Conservation (phyloP, 1,284 basidiomycete species). For the Hemileia vastatrix region DNA sequence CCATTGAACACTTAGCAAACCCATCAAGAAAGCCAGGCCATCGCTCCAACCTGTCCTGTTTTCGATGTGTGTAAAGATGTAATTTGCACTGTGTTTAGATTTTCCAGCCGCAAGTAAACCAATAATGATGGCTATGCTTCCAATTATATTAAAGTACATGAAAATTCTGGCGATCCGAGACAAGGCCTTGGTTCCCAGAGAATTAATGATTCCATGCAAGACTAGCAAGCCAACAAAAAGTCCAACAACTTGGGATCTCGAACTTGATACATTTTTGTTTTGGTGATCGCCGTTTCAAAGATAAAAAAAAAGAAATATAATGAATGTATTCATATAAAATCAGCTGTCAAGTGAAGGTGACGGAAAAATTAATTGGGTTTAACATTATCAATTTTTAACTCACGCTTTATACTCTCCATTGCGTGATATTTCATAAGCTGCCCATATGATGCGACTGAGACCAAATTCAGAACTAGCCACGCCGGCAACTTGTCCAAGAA, state of each 20-base stretch:
- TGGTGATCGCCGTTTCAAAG: not conserved
- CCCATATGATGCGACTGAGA: slow-evolving; percentile 77
- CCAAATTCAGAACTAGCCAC: slow-evolving; percentile 81
- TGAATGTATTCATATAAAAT: not conserved
- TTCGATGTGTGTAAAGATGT: slow-evolving; percentile 56
- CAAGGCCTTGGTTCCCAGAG: slow-evolving; percentile 66
- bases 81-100: slow-evolving; percentile 66
- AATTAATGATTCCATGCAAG: slow-evolving; percentile 69
- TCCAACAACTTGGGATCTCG: slow-evolving; percentile 60
- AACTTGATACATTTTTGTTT: slow-evolving; percentile 37
- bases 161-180: slow-evolving; percentile 68
- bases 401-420: slow-evolving; percentile 36
- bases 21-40: slow-evolving; percentile 76
- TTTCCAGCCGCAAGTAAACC: slow-evolving; percentile 67
- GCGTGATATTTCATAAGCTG: slow-evolving; percentile 49
- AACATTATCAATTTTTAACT: too few species aligned
- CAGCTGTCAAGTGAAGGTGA: not conserved
- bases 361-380: slow-evolving; percentile 7
- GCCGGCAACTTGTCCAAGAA: slow-evolving; percentile 74
- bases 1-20: slow-evolving; percentile 82
- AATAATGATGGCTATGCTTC: slow-evolving; percentile 60
- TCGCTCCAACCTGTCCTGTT: slow-evolving; percentile 63
- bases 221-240: slow-evolving; percentile 62
- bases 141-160: slow-evolving; percentile 76
- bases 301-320: not conserved